These are phyloP conservation scores for Yamadazyma olivae DNA, from an alignment of 805 yeast genomes.

Conservation along the genomic window DNA sequence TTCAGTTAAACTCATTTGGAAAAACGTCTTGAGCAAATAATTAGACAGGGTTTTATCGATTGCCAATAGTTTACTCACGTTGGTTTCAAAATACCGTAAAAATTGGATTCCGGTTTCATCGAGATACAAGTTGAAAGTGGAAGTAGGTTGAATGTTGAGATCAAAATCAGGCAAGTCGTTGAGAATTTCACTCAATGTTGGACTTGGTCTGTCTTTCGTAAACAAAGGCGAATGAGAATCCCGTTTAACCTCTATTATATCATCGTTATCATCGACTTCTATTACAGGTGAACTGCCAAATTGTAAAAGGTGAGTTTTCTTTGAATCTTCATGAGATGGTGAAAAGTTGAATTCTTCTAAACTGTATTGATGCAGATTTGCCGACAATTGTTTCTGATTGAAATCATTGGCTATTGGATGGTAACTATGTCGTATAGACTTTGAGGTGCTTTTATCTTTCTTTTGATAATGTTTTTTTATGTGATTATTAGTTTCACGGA, in stretches of 20 bases:
- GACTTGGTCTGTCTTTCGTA: neutral
- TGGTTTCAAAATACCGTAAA: conserved; percentile 4
- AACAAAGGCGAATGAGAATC: neutral
- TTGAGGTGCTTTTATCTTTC: neutral
- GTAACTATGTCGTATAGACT: neutral
- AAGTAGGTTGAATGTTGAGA: conserved; percentile 1
- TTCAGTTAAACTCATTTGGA: conserved; percentile 5
- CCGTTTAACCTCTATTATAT: too few species aligned
- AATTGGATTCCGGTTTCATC: conserved; percentile 7
- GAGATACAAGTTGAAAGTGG: conserved; percentile 4
- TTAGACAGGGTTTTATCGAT: neutral
- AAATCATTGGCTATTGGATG: neutral
- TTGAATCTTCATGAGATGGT: too few species aligned
- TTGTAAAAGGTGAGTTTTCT: too few species aligned
- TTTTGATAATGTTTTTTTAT: neutral
- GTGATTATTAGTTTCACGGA: conserved; percentile 1
- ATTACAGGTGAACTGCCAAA: too few species aligned
- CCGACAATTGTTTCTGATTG: neutral
- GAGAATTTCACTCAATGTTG: neutral
- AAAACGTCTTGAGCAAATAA: conserved; percentile 5
- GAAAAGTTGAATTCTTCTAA: neutral
- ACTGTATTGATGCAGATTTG: neutral
- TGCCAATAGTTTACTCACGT: conserved; percentile 1
- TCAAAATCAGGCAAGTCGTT: neutral
- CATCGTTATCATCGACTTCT: too few species aligned